These are phyloP conservation scores for Neurospora sp. DNA, from an alignment of 495 filamentous ascomycete genomes.

Conservation along the genomic window DNA sequence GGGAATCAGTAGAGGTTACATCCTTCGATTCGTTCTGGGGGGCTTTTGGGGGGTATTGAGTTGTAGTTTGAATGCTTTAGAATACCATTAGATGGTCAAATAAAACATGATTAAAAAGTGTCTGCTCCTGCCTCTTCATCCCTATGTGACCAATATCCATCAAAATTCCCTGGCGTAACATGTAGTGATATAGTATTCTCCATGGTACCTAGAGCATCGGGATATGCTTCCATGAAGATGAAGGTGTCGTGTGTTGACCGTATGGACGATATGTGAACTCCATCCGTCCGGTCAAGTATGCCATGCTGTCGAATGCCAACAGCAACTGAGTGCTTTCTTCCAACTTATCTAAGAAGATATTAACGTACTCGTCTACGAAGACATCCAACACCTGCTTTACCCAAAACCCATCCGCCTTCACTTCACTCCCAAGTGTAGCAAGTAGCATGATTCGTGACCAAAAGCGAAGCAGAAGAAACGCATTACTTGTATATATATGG, in stretches of 20 bases:
- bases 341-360: background rate
- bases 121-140: background rate
- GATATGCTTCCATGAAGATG: background rate
- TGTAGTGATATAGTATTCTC: background rate
- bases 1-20: background rate
- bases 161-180: background rate
- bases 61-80: too few relatives aligned
- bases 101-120: background rate
- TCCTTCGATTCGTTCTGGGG: background rate
- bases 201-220: background rate
- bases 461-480: background rate
- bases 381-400: background rate
- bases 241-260: background rate
- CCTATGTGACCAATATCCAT: background rate
- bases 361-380: too few relatives aligned
- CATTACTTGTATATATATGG: background rate
- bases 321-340: background rate
- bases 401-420: background rate
- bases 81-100: too few relatives aligned
- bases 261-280: background rate
- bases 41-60: background rate
- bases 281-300: background rate
- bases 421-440: background rate
- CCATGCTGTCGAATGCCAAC: background rate
- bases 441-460: background rate